Evolutionary conservation across 192 early-diverging fungal genomes (phyloP).

Genomic region (Podila epigama): DNA sequence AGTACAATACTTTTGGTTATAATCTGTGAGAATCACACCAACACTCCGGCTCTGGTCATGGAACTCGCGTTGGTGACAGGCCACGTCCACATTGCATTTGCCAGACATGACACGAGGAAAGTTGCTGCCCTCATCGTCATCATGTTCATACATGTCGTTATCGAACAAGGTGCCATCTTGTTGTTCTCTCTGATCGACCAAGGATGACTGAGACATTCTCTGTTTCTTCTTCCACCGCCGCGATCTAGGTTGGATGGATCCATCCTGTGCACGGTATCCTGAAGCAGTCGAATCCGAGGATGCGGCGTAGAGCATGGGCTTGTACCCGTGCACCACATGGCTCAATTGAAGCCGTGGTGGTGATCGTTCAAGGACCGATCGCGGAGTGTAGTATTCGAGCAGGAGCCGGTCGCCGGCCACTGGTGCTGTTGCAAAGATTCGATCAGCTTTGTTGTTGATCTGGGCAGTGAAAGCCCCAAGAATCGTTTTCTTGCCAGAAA

Average conservation of each 20-base stretch:
- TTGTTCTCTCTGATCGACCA: not conserved
- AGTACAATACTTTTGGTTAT: constrained; percentile 58
- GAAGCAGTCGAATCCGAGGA: constrained; percentile 15
- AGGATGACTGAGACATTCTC: too few species aligned
- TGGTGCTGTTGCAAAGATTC: constrained; percentile 52
- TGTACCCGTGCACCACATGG: constrained; percentile 53
- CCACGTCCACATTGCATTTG: constrained; percentile 54
- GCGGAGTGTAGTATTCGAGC: constrained; percentile 41
- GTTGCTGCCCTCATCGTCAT: constrained; percentile 1
- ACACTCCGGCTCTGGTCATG: constrained; percentile 49
- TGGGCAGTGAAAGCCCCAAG: constrained; percentile 49
- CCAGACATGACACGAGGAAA: constrained; percentile 42
- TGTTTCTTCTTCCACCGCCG: not conserved
- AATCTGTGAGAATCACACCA: constrained; percentile 51
- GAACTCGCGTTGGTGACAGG: constrained; percentile 43
- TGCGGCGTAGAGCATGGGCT: constrained; percentile 27
- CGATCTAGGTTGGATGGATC: constrained; percentile 5
- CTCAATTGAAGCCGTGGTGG: constrained; percentile 39
- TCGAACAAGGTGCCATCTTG: not conserved
- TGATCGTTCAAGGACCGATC: constrained; percentile 1
- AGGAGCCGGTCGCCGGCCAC: constrained; percentile 41
- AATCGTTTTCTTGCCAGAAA: constrained; percentile 35
- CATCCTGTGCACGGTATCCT: constrained; percentile 18
- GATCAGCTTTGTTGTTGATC: constrained; percentile 49
- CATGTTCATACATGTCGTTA: not conserved